phyloP scores from a whole-genome alignment of 2,329 filamentous ascomycete species.

The Paecilomyces niveus region DNA sequence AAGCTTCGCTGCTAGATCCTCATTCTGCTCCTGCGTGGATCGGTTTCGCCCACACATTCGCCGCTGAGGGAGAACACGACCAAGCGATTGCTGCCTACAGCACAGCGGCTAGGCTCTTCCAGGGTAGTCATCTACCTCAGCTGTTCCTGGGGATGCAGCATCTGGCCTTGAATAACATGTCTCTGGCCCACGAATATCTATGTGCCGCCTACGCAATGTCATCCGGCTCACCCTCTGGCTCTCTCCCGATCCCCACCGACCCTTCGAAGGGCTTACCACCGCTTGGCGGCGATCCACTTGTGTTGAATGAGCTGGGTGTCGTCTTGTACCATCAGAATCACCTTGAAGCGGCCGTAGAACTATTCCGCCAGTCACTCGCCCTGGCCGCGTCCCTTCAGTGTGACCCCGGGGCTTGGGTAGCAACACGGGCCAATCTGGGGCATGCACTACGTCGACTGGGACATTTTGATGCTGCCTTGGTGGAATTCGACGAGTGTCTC shows the following conservation, averaged over 20 bases:
- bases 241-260: conserved; percentile 17
- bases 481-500: conserved; percentile 80
- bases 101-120: conserved; percentile 88
- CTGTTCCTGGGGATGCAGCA: conserved; percentile 98
- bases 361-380: conserved; percentile 70
- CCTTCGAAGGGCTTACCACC: conserved; percentile 15
- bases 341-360: conserved; percentile 64
- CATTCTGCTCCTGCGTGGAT: conserved; percentile 98
- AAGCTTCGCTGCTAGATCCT: conserved; percentile 93
- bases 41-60: conserved; percentile 96
- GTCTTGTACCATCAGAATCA: conserved; percentile 91
- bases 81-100: conserved; percentile 97
- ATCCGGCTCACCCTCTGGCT: conserved; percentile 29
- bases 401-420: conserved; percentile 73
- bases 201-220: conserved; percentile 70
- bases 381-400: conserved; percentile 76
- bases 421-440: conserved; percentile 79
- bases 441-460: conserved; percentile 74
- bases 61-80: conserved; percentile 94
- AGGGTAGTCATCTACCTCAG: conserved; percentile 92
- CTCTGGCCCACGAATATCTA: conserved; percentile 86
- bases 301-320: conserved; percentile 92
- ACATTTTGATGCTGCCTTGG: conserved; percentile 63
- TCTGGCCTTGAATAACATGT: conserved; percentile 90
- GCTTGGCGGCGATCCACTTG: conserved; percentile 61